phyloP scores from a whole-genome alignment of 2,329 filamentous ascomycete genomes.

The Mycosphaerella sp. region DNA sequence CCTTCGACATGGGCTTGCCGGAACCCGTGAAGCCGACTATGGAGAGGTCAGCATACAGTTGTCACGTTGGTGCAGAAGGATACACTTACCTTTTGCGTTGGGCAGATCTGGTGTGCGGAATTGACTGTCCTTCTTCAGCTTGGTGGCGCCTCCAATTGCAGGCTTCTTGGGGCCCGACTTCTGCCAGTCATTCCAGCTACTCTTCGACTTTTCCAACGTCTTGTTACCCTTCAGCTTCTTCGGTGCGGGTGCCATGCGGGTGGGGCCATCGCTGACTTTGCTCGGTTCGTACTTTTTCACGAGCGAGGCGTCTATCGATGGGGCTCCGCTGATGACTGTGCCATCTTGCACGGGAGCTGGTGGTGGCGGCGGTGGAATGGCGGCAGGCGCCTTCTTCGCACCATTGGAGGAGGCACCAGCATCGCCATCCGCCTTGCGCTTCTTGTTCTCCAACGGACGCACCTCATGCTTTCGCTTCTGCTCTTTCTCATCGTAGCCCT shows the following conservation, averaged over 20 bases:
- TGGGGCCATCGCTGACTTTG: constrained; percentile 55
- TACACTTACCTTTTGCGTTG: constrained; percentile 68
- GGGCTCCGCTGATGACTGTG: constrained; percentile 59
- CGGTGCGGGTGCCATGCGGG: constrained; percentile 43
- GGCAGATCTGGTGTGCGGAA: constrained; percentile 69
- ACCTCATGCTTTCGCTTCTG: constrained; percentile 75
- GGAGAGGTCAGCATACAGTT: constrained; percentile 14
- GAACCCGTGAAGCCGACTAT: constrained; percentile 93
- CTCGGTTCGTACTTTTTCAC: constrained; percentile 57
- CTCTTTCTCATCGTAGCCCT: constrained; percentile 75
- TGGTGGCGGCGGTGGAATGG: constrained; percentile 34
- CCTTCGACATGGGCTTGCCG: constrained; percentile 92
- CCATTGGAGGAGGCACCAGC: constrained; percentile 37
- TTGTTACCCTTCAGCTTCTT: constrained; percentile 86
- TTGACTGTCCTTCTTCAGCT: constrained; percentile 29
- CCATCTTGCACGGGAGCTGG: constrained; percentile 38
- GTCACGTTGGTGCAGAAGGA: constrained; percentile 10
- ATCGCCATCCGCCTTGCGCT: constrained; percentile 72
- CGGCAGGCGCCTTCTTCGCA: constrained; percentile 21
- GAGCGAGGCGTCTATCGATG: constrained; percentile 61
- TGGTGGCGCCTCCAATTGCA: constrained; percentile 18
- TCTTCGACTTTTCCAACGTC: constrained; percentile 84
- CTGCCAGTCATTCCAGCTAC: constrained; percentile 91
- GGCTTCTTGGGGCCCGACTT: constrained; percentile 52
- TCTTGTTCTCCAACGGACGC: constrained; percentile 58